phyloP scores from a whole-genome alignment of 495 filamentous ascomycete species.

The Oidiodendron maius region DNA sequence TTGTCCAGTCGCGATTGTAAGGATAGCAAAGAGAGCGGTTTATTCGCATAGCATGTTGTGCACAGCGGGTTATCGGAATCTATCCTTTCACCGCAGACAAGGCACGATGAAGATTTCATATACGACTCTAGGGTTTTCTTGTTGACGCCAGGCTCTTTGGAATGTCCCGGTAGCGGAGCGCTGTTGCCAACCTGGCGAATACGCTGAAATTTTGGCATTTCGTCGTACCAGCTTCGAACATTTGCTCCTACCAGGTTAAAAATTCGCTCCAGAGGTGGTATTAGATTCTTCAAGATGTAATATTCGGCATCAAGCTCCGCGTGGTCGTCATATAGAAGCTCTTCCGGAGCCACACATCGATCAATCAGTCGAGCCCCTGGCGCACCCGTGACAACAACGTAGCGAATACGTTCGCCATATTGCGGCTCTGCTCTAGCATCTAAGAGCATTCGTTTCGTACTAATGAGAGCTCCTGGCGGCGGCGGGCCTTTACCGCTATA shows the following conservation, averaged over 20 bases:
- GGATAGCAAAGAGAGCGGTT: conserved; percentile 52
- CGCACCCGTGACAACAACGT: conserved; percentile 83
- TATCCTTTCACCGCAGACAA: conserved; percentile 68
- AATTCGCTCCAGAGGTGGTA: conserved; percentile 91
- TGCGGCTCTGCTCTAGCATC: conserved; percentile 87
- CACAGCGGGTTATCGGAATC: conserved; percentile 55
- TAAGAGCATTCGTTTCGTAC: conserved; percentile 74
- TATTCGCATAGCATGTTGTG: conserved; percentile 47
- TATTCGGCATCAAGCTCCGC: conserved; percentile 92
- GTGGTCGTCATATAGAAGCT: conserved; percentile 66
- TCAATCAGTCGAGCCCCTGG: conserved; percentile 83
- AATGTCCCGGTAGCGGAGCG: conserved; percentile 22
- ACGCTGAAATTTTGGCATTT: conserved; percentile 87
- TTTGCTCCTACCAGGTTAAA: conserved; percentile 96
- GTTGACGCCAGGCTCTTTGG: conserved; percentile 23
- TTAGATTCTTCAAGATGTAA: conserved; percentile 92
- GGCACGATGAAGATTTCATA: conserved; percentile 70
- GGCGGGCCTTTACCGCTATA: conserved; percentile 76
- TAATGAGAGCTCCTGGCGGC: conserved; percentile 84
- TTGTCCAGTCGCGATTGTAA: conserved; percentile 53
- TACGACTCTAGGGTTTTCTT: conserved; percentile 81
- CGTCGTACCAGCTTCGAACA: conserved; percentile 87
- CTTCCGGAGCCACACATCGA: conserved; percentile 83
- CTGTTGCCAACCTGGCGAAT: conserved; percentile 52
- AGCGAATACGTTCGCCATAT: conserved; percentile 91